Evolutionary conservation across 2,329 filamentous ascomycete species (phyloP).

Genomic region (Mycosphaerella arachidis): DNA sequence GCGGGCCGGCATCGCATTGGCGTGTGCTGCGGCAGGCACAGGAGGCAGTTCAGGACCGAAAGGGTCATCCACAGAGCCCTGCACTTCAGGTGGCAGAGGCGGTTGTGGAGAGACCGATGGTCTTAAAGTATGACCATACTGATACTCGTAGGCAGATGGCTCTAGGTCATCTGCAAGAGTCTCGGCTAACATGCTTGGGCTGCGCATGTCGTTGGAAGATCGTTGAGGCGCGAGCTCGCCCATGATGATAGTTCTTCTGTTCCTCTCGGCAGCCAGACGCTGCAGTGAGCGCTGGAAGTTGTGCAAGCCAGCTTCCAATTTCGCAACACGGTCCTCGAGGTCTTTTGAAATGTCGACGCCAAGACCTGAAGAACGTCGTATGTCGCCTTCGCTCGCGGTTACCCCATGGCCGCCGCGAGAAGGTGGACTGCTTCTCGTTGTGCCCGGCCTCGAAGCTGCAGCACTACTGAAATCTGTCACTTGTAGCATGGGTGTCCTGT

Average conservation of each 20-base stretch:
- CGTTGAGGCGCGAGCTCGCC: constrained; percentile 18
- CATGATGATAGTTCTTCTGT: constrained; percentile 30
- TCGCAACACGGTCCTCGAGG: constrained; percentile 34
- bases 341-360: constrained; percentile 24
- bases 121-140: constrained; percentile 20
- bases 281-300: constrained; percentile 33
- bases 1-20: background rate
- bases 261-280: constrained; percentile 29
- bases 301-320: constrained; percentile 32
- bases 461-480: background rate
- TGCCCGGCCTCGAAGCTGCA: constrained; percentile 7
- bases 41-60: constrained; percentile 10
- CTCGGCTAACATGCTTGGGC: constrained; percentile 34
- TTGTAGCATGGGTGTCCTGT: background rate
- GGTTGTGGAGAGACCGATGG: constrained; percentile 23
- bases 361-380: constrained; percentile 11
- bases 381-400: constrained; percentile 10
- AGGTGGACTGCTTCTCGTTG: constrained; percentile 18
- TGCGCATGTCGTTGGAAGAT: constrained; percentile 21
- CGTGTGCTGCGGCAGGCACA: background rate
- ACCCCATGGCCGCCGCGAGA: constrained; percentile 4
- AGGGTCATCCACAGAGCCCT: constrained; percentile 10
- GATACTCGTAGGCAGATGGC: constrained; percentile 21
- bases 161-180: constrained; percentile 22
- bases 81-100: constrained; percentile 15